Evolutionary conservation across 1,139 yeast genomes (phyloP).

Genomic region (Lodderomyces orthopsilosis): DNA sequence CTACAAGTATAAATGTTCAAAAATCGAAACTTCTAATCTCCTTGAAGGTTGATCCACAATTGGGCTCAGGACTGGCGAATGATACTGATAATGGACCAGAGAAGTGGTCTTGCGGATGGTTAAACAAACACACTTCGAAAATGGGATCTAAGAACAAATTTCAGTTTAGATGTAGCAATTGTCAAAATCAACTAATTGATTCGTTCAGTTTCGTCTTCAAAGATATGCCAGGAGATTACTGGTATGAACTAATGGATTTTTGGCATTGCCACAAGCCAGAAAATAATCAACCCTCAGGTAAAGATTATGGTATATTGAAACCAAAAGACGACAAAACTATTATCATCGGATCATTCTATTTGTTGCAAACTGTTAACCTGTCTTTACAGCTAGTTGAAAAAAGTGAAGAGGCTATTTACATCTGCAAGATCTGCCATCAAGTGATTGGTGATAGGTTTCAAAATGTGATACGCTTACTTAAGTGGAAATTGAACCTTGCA

Average conservation of each 20-base stretch:
- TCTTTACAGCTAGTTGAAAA: conserved; percentile 1
- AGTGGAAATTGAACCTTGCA: conserved; percentile 55
- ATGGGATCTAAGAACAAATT: conserved; percentile 25
- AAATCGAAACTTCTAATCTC: neutral
- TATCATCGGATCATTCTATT: conserved; percentile 58
- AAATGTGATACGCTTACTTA: conserved; percentile 40
- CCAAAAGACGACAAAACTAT: conserved; percentile 44
- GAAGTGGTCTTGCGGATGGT: conserved; percentile 42
- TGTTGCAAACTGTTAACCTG: conserved; percentile 37
- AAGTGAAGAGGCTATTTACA: conserved; percentile 10
- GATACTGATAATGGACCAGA: conserved; percentile 12
- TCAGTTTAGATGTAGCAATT: conserved; percentile 32
- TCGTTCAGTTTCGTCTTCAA: conserved; percentile 32
- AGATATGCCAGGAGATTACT: conserved; percentile 86
- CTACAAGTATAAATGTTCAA: neutral
- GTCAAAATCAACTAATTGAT: conserved; percentile 26
- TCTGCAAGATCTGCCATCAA: conserved; percentile 29
- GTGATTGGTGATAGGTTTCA: conserved; percentile 32
- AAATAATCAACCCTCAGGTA: conserved; percentile 20
- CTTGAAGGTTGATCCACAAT: neutral
- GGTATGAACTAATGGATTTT: conserved; percentile 95
- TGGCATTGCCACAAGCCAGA: conserved; percentile 98
- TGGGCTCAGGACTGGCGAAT: conserved; percentile 3
- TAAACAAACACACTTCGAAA: conserved; percentile 33
- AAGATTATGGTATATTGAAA: conserved; percentile 35